phyloP scores from a whole-genome alignment of 73 alveolate genomes.

The Tetrahymena elliotti region DNA sequence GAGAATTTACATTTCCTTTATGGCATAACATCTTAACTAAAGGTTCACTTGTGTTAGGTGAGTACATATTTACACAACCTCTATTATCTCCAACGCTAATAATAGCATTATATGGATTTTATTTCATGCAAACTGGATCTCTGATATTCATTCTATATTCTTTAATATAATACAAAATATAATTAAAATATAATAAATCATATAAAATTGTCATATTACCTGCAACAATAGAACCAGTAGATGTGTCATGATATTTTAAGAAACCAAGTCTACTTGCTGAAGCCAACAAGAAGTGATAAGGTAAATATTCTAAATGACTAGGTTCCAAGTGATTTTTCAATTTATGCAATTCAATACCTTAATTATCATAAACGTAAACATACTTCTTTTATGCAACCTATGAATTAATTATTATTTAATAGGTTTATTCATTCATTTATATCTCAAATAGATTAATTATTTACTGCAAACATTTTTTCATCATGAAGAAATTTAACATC shows the following conservation, averaged over 20 bases:
- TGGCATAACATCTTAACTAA: conserved; percentile 84
- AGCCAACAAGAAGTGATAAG: conserved; percentile 85
- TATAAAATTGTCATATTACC: background rate
- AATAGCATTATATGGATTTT: conserved; percentile 79
- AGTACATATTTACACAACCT: conserved; percentile 90
- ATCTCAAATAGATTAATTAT: background rate
- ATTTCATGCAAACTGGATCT: conserved; percentile 59
- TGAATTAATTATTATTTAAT: conserved; percentile 2
- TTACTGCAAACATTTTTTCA: conserved; percentile 70
- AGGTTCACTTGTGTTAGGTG: conserved; percentile 91
- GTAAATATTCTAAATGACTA: conserved; percentile 74
- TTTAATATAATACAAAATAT: background rate
- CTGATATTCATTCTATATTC: conserved; percentile 67
- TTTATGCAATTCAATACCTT: conserved; percentile 91
- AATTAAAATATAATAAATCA: background rate
- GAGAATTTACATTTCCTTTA: conserved; percentile 73
- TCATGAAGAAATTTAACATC: conserved; percentile 76
- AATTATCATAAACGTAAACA: conserved; percentile 80
- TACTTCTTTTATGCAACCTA: conserved; percentile 83
- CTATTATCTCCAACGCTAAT: conserved; percentile 77
- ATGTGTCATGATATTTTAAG: conserved; percentile 79
- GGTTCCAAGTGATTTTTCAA: conserved; percentile 74
- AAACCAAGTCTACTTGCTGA: conserved; percentile 69
- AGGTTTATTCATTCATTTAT: background rate
- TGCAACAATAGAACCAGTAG: conserved; percentile 82